Base-by-base conservation (phyloP, 805 yeast genomes). In the Saccharomycopsis amapae region DNA sequence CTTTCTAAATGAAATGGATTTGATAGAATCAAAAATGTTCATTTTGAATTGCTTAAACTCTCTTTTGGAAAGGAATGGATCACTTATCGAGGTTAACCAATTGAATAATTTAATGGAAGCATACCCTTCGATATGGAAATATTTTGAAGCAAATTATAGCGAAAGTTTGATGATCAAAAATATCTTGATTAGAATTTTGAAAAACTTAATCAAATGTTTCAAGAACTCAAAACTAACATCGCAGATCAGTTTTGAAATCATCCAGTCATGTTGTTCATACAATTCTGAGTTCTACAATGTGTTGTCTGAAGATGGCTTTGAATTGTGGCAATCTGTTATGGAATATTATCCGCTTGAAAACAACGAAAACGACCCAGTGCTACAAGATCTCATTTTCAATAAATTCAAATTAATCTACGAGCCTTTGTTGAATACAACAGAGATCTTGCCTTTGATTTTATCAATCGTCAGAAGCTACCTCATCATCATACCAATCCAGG, bases 261-360 rank as follows among this genome's bases (percentile, higher is more conserved):
- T 88, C 22, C 64, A 66, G 10, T 62, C 68, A 5, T 74, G 82
- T 39, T 81, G 93, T 56, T 78, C 85, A 53, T 72, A 79, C 1
- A 66, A 67, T 18, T 74, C 87, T 0, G 71, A 72, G 19, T 68
- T 65, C 43, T 73, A 76, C 49, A 64, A 75, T 2, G 66, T 85
- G 44, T 61, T 89, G 7, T 72, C 81, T 17, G 97, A 89, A 58
- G 97, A 89, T 63, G 96, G 94, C 0, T 78, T 76, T 57, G 95
- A 86, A 46, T 66, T 89, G 35, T 87, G 96, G 95, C 67, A 74
- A n/a, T 69, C 81, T 1, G 60, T 84, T 2, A 59, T 87, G 42
- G 84, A 77, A 51, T 78, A 79, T 50, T 73, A 74, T 44, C 85
- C 90, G 1, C 10, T 25, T 4, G 33, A 46, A n/a, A 43, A 50